phyloP scores from a whole-genome alignment of 306 rosid genomes.

The Fagus sylvatica region DNA sequence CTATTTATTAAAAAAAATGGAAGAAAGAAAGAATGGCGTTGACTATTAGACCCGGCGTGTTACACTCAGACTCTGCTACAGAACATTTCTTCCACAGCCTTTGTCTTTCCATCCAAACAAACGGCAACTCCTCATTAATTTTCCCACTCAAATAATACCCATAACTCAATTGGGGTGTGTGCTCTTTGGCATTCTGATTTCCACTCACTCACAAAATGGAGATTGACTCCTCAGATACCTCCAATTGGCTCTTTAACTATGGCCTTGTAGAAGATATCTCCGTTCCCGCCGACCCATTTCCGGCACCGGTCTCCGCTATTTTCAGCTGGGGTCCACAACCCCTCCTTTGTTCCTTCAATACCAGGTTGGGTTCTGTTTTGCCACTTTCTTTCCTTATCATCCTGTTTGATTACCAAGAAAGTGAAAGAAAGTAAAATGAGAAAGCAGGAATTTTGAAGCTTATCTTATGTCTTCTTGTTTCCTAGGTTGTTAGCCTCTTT shows the following conservation, averaged over 20 bases:
- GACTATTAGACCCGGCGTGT: background rate
- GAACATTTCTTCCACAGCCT: background rate
- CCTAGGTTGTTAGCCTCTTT: background rate
- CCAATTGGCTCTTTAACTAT: conserved; percentile 62
- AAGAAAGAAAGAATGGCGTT: background rate
- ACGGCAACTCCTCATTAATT: background rate
- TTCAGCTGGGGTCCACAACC: conserved; percentile 55
- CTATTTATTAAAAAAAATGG: too few relatives aligned
- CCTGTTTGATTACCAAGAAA: conserved; percentile 20
- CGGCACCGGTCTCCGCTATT: conserved; percentile 34
- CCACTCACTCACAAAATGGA: conserved; percentile 38
- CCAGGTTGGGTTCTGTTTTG: conserved; percentile 39
- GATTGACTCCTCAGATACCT: conserved; percentile 34
- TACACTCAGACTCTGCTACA: background rate
- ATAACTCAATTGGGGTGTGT: background rate
- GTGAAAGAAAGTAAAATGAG: background rate
- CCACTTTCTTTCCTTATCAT: conserved; percentile 2
- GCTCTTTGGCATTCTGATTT: background rate
- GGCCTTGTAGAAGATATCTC: conserved; percentile 39
- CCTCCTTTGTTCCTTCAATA: conserved; percentile 39
- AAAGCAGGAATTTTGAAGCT: background rate
- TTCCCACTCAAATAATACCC: background rate
- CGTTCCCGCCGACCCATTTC: conserved; percentile 41
- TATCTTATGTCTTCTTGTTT: background rate
- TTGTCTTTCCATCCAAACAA: background rate